Evolutionary conservation across 176 grass and related monocot genomes (phyloP).

Genomic region (Pharus latifolius): DNA sequence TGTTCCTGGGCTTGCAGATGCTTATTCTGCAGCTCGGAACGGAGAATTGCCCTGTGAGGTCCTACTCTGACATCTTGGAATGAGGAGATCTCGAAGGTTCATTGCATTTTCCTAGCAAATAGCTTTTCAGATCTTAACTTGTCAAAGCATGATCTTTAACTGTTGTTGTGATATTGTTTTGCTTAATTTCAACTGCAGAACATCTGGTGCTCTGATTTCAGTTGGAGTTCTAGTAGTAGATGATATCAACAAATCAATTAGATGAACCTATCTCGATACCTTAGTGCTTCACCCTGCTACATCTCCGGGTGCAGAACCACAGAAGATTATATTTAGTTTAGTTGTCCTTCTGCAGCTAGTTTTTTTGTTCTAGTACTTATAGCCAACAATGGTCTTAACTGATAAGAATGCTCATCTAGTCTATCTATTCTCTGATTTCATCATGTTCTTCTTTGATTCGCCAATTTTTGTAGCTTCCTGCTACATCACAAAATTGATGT

Average conservation of each 20-base stretch:
- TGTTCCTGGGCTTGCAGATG: conserved; percentile 17
- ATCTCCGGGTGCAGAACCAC: too few relatives aligned
- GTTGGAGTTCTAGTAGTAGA: neutral
- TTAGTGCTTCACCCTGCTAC: too few relatives aligned
- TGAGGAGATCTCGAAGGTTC: neutral
- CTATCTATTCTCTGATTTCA: neutral
- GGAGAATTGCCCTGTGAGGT: neutral
- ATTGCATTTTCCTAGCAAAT: neutral
- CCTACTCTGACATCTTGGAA: neutral
- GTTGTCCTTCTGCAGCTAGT: neutral
- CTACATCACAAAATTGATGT: too few relatives aligned
- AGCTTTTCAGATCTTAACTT: neutral
- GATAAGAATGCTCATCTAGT: too few relatives aligned
- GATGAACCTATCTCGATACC: too few relatives aligned
- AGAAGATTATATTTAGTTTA: too few relatives aligned
- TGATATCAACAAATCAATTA: neutral
- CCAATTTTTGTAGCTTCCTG: too few relatives aligned
- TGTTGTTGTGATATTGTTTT: neutral
- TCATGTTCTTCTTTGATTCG: too few relatives aligned
- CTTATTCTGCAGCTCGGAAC: conserved; percentile 8
- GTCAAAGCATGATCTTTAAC: too few relatives aligned
- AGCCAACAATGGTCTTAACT: neutral
- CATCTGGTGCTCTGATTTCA: too few relatives aligned
- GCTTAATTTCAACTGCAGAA: neutral
- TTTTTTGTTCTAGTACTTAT: neutral